A percentile compares a stretch with the other conserved stretches of the same genome.
Evolutionary conservation across 2,329 filamentous ascomycete species (phyloP).

Genomic region (Hypomyces rosellus): DNA sequence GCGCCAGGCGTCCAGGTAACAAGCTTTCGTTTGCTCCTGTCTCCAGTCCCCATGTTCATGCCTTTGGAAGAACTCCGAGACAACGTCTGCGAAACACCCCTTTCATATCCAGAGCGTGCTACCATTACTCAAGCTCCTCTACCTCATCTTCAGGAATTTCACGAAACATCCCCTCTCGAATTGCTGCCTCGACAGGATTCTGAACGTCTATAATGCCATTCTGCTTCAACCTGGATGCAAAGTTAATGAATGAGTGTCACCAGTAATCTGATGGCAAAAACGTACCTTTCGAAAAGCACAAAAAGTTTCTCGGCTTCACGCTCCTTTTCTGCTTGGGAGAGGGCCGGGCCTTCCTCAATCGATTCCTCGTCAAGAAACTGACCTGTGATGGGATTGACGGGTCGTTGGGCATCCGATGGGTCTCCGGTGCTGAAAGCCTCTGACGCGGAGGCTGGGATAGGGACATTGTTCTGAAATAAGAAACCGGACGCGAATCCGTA

Average conservation of each 20-base stretch:
- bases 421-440: conserved; percentile 34
- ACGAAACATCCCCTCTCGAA: conserved; percentile 63
- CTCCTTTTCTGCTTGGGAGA: conserved; percentile 90
- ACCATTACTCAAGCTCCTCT: conserved; percentile 33
- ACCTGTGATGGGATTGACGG: conserved; percentile 80
- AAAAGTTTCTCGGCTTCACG: conserved; percentile 84
- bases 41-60: no score
- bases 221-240: conserved; percentile 48
- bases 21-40: no score
- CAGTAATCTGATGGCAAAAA: background rate
- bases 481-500: conserved; percentile 93
- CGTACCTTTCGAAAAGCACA: conserved; percentile 79
- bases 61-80: no score
- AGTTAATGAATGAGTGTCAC: conserved; percentile 14
- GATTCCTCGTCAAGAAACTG: conserved; percentile 68
- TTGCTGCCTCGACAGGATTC: conserved; percentile 68
- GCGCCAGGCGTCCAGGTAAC: no score
- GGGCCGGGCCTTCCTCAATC: conserved; percentile 54
- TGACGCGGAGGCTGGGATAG: conserved; percentile 61
- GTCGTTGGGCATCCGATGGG: conserved; percentile 26
- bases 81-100: no score
- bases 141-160: conserved; percentile 54
- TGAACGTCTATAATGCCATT: conserved; percentile 72
- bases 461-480: conserved; percentile 75
- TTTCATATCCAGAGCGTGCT: background rate